phyloP scores from a whole-genome alignment of 805 yeast species.

The Starmerella potacharoeniae region DNA sequence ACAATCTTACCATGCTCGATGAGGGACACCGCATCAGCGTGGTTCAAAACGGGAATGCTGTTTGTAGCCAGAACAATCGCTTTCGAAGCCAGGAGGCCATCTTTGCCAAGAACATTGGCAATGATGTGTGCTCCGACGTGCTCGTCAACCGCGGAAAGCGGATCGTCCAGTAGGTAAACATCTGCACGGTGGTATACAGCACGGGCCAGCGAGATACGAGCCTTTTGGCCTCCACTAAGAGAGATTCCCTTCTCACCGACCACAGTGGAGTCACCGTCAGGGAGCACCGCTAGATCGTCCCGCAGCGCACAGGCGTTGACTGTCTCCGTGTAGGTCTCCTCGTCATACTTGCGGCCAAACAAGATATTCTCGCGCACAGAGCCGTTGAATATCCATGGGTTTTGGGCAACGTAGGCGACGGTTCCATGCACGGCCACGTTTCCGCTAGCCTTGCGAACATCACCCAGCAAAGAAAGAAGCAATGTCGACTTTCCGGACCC shows the following conservation, averaged over 20 bases:
- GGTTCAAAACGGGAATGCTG: slow-evolving; percentile 66
- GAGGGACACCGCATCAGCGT: slow-evolving; percentile 61
- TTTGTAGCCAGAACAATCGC: slow-evolving; percentile 77
- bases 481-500: slow-evolving; percentile 85
- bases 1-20: slow-evolving; percentile 40
- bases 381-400: slow-evolving; percentile 97
- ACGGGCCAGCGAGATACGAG: slow-evolving; percentile 67
- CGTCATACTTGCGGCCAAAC: slow-evolving; percentile 51
- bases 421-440: slow-evolving; percentile 60
- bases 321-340: slow-evolving; percentile 41
- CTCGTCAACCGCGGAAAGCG: slow-evolving; percentile 76
- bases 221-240: slow-evolving; percentile 82
- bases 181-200: slow-evolving; percentile 63
- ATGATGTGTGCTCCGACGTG: slow-evolving; percentile 74
- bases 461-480: slow-evolving; percentile 72
- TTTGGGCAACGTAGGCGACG: slow-evolving; percentile 78
- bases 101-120: slow-evolving; percentile 64
- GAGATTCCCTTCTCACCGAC: slow-evolving; percentile 83
- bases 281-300: slow-evolving; percentile 52
- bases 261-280: slow-evolving; percentile 67
- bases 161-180: slow-evolving; percentile 64
- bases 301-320: slow-evolving; percentile 55
- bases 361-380: slow-evolving; percentile 65
- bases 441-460: slow-evolving; percentile 66
- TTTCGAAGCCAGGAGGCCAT: slow-evolving; percentile 64